Base-by-base conservation (phyloP, 306 rosid species). In the Hippophae tibetana region DNA sequence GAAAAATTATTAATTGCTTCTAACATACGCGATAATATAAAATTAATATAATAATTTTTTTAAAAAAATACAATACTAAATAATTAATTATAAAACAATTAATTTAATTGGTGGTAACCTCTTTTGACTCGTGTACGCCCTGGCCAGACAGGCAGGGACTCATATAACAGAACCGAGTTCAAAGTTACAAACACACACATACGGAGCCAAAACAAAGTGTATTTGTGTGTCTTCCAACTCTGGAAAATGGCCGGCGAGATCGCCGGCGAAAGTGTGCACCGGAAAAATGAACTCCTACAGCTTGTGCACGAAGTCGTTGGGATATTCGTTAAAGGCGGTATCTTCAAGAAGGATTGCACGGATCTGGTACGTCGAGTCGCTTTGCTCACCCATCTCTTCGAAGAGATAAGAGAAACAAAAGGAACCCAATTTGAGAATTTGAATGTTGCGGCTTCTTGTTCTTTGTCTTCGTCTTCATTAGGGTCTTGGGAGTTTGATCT, bases 311-410 rank as follows among this genome's bases (percentile, higher is more conserved):
- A 85, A 62, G 81, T 92, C 52, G 64, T 70, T 49, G 62, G 46
- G 9, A 78, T 76, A 6, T 43, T 42, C 42, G 50, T 65, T 51
- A 49, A 58, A 59, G 83, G 65, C 7, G 76, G 72, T n/a, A 13
- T 64, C 46, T 87, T 85, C 78, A 82, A 63, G 74, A 92, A 75
- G 69, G 99, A 88, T 61, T 85, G 90, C 66, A 85, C 88, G 77
- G 99, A 92, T 85, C 88, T 92, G 54, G 88, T 87, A 49, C 93
- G 96, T 46, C 87, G 95, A 93, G 88, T 92, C 84, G 84, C 92
- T 12, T 79, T 92, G 26, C 82, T 92, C n/a, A 65, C 87, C 27
- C 87, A 92, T 69, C 65, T 92, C 66, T 76, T 85, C 12, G 96
- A 92, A 69, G 99, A 92, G 72, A 78, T 92, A 65, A 67, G 67